These are phyloP conservation scores for Dendrocalamus latiflorus DNA, from an alignment of 202 grass and related monocot genomes.

Conservation along the genomic window DNA sequence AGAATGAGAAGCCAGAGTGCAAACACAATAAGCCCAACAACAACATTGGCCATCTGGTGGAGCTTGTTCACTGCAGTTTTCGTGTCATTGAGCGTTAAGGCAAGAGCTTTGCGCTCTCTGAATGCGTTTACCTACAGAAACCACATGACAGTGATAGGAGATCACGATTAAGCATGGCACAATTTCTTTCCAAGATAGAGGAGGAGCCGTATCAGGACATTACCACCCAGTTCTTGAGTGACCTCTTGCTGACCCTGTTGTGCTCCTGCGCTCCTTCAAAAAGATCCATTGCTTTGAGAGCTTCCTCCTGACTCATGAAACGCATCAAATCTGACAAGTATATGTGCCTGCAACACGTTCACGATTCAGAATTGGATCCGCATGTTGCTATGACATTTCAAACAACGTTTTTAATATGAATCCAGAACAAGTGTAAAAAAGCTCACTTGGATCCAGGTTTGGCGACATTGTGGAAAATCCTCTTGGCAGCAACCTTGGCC, in stretches of 20 bases:
- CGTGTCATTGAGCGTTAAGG: slow-evolving; percentile 90
- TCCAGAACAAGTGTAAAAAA: background rate
- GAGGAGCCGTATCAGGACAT: background rate
- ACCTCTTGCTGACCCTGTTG: slow-evolving; percentile 65
- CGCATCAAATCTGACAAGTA: slow-evolving; percentile 79
- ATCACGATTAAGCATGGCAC: background rate
- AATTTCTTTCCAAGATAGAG: background rate
- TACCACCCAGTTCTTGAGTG: slow-evolving; percentile 98
- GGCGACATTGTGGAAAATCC: slow-evolving; percentile 75
- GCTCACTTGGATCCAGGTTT: slow-evolving; percentile 66
- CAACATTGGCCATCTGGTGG: slow-evolving; percentile 80
- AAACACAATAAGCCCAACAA: slow-evolving; percentile 56
- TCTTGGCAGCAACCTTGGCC: slow-evolving; percentile 84
- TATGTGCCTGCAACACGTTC: slow-evolving; percentile 57
- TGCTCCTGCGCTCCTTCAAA: slow-evolving; percentile 83
- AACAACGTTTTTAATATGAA: background rate
- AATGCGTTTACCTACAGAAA: slow-evolving; percentile 67
- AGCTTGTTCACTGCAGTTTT: slow-evolving; percentile 97
- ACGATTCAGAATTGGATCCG: background rate
- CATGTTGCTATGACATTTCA: background rate
- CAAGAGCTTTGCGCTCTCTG: slow-evolving; percentile 86
- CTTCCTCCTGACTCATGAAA: slow-evolving; percentile 89
- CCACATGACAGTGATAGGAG: background rate
- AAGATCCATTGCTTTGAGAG: slow-evolving; percentile 64
- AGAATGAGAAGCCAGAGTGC: slow-evolving; percentile 73